Base-by-base conservation (phyloP, 305 asterid genomes). In the Rubia balearica region DNA sequence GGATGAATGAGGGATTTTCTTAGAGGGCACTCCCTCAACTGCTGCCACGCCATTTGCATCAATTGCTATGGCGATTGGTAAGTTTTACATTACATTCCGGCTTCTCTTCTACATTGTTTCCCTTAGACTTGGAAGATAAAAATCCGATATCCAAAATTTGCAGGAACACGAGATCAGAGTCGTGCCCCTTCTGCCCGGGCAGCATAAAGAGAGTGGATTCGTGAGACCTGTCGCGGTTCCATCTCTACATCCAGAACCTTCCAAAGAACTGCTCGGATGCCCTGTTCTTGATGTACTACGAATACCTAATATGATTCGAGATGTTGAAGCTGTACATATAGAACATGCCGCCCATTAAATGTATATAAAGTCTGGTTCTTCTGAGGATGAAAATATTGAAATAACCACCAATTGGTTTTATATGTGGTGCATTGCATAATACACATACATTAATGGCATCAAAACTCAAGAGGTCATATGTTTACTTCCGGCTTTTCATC, bases 251-350 rank as follows among this genome's bases (percentile, higher is more conserved):
- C 65, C 82, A 84, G 68, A 90, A 78, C 71, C 84, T 90, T 62
- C 91, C 97, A 7, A 90, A 90, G 81, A 95, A 90, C 77, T 81
- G 83, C 41, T 88, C 97, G 1, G 98, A 90, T 68, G 91, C 86
- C 1, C 49, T 85, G 82, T 92, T 88, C 89, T 72, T 88, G 51
- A 80, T 82, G 91, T 88, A 88, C 73, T 92, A 85, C 67, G 96
- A 92, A 64, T 87, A 88, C 77, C 72, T 92, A 75, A 87, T 92
- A 67, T 92, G 82, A 88, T 62, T 51, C 22, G 57, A 22, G 62
- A 6, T 57, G 73, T 7, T 16, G 76, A 51, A 21, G 73, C 49
- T 76, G 82, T 78, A 81, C 67, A 78, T 71, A 70, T 77, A 76
- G 83, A 72, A 71, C 74, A 72, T 77, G 82, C 78, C 81, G 79